Percentiles rank a stretch among this genome's conserved stretches.
Conservation (phyloP, 2,329 filamentous ascomycete species). For the Botrytis tulipae region DNA sequence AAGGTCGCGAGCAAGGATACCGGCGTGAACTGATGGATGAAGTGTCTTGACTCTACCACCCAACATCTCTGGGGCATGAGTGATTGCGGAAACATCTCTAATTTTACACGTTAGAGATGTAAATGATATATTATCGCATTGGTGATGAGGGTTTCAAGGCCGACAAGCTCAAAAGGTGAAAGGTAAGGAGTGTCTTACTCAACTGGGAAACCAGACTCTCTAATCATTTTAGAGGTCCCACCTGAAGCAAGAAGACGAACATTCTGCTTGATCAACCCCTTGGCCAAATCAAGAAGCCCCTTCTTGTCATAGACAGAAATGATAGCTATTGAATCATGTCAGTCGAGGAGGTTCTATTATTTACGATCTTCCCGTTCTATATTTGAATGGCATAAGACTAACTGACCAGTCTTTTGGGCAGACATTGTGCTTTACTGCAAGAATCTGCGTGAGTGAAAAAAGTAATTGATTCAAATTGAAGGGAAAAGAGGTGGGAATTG, state of each 20-base stretch:
- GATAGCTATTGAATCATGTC: conserved; percentile 60
- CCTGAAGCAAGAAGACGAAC: conserved; percentile 92
- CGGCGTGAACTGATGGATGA: conserved; percentile 76
- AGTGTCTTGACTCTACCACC: conserved; percentile 91
- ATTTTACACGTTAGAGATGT: not conserved
- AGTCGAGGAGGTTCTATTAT: conserved; percentile 13
- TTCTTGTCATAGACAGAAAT: conserved; percentile 99
- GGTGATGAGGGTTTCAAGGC: not conserved
- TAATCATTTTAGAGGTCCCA: conserved; percentile 92
- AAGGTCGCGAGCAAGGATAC: conserved; percentile 90
- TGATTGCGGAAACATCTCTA: conserved; percentile 96
- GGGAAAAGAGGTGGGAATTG: not conserved
- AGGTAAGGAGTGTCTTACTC: conserved; percentile 60
- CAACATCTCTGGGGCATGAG: conserved; percentile 95
- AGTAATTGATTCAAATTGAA: not conserved
- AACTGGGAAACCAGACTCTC: conserved; percentile 91
- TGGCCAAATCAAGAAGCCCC: conserved; percentile 85
- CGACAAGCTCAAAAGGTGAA: conserved; percentile 37
- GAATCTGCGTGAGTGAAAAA: not conserved
- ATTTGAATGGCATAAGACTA: conserved; percentile 15
- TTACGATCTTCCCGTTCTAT: not conserved
- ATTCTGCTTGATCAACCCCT: conserved; percentile 84
- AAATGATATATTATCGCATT: not conserved
- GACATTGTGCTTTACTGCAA: conserved; percentile 16
- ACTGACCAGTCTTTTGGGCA: conserved; percentile 31